These are phyloP conservation scores for Cercospora sp. DNA, from an alignment of 2,329 filamentous ascomycete species.

Conservation along the genomic window DNA sequence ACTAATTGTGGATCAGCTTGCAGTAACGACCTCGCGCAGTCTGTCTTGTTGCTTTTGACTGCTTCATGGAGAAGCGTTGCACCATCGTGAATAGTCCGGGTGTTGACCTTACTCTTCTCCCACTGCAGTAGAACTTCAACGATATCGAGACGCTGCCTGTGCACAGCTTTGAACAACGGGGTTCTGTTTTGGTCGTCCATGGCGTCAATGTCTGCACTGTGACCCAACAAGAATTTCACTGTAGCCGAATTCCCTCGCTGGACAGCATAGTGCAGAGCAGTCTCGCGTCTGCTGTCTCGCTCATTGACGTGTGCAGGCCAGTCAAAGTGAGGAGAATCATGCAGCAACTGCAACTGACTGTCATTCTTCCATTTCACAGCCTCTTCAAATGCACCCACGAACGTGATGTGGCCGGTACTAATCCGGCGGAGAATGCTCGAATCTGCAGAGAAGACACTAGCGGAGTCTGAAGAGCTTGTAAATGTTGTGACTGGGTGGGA, in stretches of 20 bases:
- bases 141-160: background rate
- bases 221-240: background rate
- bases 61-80: background rate
- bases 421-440: background rate
- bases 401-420: background rate
- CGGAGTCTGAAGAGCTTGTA: background rate
- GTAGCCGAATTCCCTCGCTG: background rate
- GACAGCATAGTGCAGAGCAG: background rate
- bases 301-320: background rate
- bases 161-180: background rate
- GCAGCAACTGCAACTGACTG: background rate
- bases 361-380: background rate
- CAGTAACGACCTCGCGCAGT: background rate
- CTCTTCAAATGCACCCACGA: background rate
- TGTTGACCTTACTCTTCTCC: constrained; percentile 1
- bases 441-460: background rate
- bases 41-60: background rate
- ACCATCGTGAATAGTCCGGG: background rate
- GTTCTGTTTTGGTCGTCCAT: constrained; percentile 1
- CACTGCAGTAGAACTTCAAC: background rate
- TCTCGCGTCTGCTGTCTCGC: background rate
- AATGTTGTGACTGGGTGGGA: background rate
- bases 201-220: background rate
- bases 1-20: background rate
- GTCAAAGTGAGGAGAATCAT: background rate